Evolutionary conservation across 495 filamentous ascomycete species (phyloP), one percentile per base, ranked within the genome.

Genomic region (Halenospora varia): DNA sequence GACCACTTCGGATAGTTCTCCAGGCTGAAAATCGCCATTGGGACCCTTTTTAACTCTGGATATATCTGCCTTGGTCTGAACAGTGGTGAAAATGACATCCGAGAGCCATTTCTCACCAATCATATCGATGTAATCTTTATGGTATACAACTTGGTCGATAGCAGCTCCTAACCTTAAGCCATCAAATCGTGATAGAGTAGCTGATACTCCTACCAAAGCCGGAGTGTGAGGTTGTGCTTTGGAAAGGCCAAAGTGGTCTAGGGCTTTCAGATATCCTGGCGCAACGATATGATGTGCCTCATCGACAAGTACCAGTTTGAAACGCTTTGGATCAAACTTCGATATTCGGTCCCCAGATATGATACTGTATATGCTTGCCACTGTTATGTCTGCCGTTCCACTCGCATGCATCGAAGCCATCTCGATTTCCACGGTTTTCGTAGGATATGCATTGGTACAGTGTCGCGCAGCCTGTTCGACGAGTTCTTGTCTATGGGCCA

Each of bases 221-320:
- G 91, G 90, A 2, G 83, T 82, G 41, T 77, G 62, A 0, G 73
- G 67, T 61, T 66, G 71, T 60, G 79, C 69, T 44, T 79, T 67
- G 35, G 78, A 68, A 41, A 97, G 77, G 0, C 85, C 82, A 68
- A 98, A 91, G 70, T 99, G 80, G 1, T 76, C 72, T 54, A 99
- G 70, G 1, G 81, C 79, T 25, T 74, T 77, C 57, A 93, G 74
- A 66, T 97, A 99, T 29, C 81, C 80, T 8, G 80, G 75, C 3
- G 93, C 88, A 26, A 96, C 92, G 49, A 97, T 96, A 71, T 97
- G 94, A 72, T 99, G 94, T n/a, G 91, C 93, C 68, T 99, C 94
- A 63, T 99, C 94, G 6, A 99, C 93, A 13, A 99, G 78, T 2
- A 99, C 72, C 0, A 99, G 82, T 68, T 99, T 99, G 77, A 93